Percentiles rank a stretch among this genome's conserved stretches.
Conservation (phyloP, 305 asterid species). For the Fraxinus baroniana region DNA sequence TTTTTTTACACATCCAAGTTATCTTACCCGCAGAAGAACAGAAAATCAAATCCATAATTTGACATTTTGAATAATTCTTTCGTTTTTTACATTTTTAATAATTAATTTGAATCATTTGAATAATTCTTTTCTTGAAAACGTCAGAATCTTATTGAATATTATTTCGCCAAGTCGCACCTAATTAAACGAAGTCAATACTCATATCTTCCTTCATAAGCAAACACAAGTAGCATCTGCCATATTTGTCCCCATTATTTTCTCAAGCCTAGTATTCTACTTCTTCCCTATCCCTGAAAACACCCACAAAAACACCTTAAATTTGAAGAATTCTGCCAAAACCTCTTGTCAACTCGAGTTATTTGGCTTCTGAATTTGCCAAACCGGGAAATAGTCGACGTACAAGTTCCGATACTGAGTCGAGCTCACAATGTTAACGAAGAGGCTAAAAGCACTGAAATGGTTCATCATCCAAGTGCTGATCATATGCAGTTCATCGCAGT, state of each 20-base stretch:
- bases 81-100: neutral
- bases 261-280: neutral
- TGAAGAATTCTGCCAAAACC: neutral
- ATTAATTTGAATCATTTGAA: conserved; percentile 7
- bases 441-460: conserved; percentile 1
- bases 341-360: neutral
- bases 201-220: neutral
- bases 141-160: neutral
- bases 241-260: neutral
- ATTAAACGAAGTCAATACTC: conserved; percentile 20
- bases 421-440: neutral
- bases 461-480: conserved; percentile 24
- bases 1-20: neutral
- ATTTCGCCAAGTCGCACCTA: conserved; percentile 4
- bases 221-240: neutral
- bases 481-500: conserved; percentile 15
- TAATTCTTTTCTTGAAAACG: conserved; percentile 20
- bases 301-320: neutral
- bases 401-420: neutral
- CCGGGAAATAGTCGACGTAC: neutral
- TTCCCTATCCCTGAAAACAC: neutral
- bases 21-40: neutral
- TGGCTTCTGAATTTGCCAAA: neutral
- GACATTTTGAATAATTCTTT: no score
- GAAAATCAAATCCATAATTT: neutral